Percentiles rank a stretch among this genome's conserved stretches.
Conservation (phyloP, 2,329 filamentous ascomycete genomes). For the Xylaria sp. region DNA sequence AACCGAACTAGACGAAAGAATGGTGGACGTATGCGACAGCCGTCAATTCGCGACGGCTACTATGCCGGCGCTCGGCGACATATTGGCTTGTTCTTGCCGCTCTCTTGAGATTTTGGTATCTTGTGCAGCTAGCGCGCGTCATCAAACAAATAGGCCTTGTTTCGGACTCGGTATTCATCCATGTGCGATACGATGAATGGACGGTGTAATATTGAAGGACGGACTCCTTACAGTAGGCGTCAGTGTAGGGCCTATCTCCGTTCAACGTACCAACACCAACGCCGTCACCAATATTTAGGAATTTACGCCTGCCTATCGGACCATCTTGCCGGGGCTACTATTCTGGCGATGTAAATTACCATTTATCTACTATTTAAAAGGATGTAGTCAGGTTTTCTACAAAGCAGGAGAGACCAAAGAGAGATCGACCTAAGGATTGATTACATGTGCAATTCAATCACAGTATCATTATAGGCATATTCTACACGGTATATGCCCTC, state of each 20-base stretch:
- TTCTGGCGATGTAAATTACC: too few species aligned
- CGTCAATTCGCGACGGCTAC: background rate
- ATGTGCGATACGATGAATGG: background rate
- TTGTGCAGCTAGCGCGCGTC: conserved; percentile 15
- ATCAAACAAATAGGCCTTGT: conserved; percentile 7
- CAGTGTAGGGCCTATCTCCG: background rate
- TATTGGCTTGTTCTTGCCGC: background rate
- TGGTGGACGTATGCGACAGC: background rate
- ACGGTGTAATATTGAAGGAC: background rate
- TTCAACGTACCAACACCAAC: too few species aligned
- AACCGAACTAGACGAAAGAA: background rate
- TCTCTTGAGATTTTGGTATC: background rate
- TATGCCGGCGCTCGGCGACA: background rate
- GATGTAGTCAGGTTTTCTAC: too few species aligned
- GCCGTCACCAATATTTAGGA: background rate
- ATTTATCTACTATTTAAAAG: too few species aligned
- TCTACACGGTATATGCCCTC: conserved; percentile 15
- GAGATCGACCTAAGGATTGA: background rate
- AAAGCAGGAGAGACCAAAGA: background rate
- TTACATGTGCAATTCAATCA: background rate
- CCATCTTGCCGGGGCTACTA: too few species aligned
- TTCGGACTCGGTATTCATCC: conserved; percentile 2
- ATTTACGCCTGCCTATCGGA: background rate
- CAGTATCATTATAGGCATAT: background rate
- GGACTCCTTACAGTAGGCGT: background rate